These are phyloP conservation scores for Paraphoma chrysanthemicola DNA, from an alignment of 2,329 filamentous ascomycete genomes.

Conservation along the genomic window DNA sequence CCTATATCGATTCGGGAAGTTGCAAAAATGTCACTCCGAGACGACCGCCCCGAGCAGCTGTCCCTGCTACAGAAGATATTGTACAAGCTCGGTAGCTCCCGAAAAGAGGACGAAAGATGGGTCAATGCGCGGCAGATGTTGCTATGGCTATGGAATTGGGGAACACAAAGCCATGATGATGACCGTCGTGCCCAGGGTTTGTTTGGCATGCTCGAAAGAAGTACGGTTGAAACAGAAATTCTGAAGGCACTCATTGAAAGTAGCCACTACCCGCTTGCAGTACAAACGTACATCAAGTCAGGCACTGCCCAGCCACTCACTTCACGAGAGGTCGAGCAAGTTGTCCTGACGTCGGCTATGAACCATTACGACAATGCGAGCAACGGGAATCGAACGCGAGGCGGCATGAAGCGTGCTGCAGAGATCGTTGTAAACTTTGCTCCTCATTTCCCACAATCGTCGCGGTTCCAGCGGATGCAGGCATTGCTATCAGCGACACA, in stretches of 20 bases:
- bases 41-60: constrained; percentile 70
- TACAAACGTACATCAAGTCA: constrained; percentile 65
- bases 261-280: constrained; percentile 68
- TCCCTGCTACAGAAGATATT: constrained; percentile 66
- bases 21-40: constrained; percentile 68
- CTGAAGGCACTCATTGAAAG: constrained; percentile 71
- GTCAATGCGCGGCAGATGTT: constrained; percentile 66
- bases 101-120: constrained; percentile 64
- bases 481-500: constrained; percentile 77
- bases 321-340: constrained; percentile 61
- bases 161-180: constrained; percentile 55
- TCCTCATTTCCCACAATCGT: constrained; percentile 60
- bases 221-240: constrained; percentile 73
- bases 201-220: constrained; percentile 64
- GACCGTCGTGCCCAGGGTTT: constrained; percentile 56
- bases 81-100: constrained; percentile 59
- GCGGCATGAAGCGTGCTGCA: constrained; percentile 77
- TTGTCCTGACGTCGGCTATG: constrained; percentile 69
- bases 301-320: constrained; percentile 59
- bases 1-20: constrained; percentile 51
- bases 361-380: constrained; percentile 80
- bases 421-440: constrained; percentile 67
- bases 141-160: constrained; percentile 78
- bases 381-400: constrained; percentile 78
- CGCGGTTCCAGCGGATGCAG: constrained; percentile 63